Percentiles rank a stretch among this genome's conserved stretches.
Evolutionary conservation across 2,329 filamentous ascomycete genomes (phyloP).

Genomic region (Teratosphaeria epicoccoides): DNA sequence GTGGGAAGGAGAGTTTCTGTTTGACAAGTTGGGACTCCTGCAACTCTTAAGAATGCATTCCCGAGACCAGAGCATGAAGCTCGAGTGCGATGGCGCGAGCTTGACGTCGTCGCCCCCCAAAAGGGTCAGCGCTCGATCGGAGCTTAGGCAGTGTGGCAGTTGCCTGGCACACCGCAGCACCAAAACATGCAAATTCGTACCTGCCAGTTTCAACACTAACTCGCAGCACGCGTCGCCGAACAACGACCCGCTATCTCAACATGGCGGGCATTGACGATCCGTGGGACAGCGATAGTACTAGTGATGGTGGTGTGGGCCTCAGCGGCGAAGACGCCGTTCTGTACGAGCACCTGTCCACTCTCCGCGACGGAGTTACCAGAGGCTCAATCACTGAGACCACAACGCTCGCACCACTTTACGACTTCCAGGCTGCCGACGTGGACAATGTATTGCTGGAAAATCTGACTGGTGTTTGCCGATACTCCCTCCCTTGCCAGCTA

Average conservation of each 20-base stretch:
- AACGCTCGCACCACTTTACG: constrained; percentile 4
- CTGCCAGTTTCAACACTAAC: not conserved
- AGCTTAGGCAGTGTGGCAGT: not conserved
- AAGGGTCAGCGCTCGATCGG: not conserved
- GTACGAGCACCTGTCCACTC: constrained; percentile 2
- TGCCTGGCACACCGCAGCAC: not conserved
- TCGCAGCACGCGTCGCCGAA: not conserved
- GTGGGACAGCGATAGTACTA: not conserved
- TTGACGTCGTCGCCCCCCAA: not conserved
- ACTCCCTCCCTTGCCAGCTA: constrained; percentile 5
- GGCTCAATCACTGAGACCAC: constrained; percentile 1
- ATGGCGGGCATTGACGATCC: not conserved
- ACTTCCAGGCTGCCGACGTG: not conserved
- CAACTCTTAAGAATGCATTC: too few species aligned
- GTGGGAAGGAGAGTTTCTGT: too few species aligned
- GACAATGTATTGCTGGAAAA: constrained; percentile 8
- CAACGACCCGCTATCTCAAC: not conserved
- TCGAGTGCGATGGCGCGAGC: not conserved
- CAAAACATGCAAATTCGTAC: too few species aligned
- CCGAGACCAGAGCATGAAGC: too few species aligned
- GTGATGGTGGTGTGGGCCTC: not conserved
- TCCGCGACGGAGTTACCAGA: constrained; percentile 4
- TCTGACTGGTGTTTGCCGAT: constrained; percentile 4
- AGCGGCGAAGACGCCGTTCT: not conserved
- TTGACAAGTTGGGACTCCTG: not conserved